Conservation (phyloP, 805 yeast genomes). For the Candida saitoana region DNA sequence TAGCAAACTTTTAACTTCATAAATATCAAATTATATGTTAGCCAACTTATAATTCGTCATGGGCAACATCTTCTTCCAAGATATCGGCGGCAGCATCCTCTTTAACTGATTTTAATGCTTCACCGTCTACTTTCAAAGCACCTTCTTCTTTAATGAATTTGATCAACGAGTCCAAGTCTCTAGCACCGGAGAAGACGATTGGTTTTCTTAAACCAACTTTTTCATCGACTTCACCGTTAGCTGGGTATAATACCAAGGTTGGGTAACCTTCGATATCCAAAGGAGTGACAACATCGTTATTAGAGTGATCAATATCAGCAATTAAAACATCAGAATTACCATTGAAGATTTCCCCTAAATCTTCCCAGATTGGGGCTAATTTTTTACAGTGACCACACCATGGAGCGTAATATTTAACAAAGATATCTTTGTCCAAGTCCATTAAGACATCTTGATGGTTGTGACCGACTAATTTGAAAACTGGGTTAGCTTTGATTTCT, state of each 20-base stretch:
- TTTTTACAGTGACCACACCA: conserved; percentile 98
- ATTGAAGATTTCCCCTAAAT: conserved; percentile 68
- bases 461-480: conserved; percentile 74
- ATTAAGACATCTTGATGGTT: conserved; percentile 68
- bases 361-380: conserved; percentile 84
- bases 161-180: conserved; percentile 69
- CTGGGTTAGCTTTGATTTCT: conserved; percentile 54
- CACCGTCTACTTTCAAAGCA: conserved; percentile 56
- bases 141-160: conserved; percentile 71
- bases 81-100: conserved; percentile 6
- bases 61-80: conserved; percentile 21
- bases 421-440: conserved; percentile 58
- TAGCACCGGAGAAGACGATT: conserved; percentile 60
- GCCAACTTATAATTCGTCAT: conserved; percentile 36
- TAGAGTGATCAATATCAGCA: conserved; percentile 87
- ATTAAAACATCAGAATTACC: conserved; percentile 54
- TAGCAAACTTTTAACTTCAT: too few species aligned
- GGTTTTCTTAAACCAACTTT: conserved; percentile 47
- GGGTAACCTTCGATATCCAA: conserved; percentile 82
- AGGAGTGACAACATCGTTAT: conserved; percentile 76
- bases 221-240: conserved; percentile 45
- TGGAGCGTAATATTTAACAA: conserved; percentile 93
- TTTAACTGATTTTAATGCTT: conserved; percentile 17
- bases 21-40: conserved; percentile 2
- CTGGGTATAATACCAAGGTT: conserved; percentile 87